These are phyloP conservation scores for Solanum lycopersicoides DNA, from an alignment of 257 asterid genomes.

Conservation along the genomic window DNA sequence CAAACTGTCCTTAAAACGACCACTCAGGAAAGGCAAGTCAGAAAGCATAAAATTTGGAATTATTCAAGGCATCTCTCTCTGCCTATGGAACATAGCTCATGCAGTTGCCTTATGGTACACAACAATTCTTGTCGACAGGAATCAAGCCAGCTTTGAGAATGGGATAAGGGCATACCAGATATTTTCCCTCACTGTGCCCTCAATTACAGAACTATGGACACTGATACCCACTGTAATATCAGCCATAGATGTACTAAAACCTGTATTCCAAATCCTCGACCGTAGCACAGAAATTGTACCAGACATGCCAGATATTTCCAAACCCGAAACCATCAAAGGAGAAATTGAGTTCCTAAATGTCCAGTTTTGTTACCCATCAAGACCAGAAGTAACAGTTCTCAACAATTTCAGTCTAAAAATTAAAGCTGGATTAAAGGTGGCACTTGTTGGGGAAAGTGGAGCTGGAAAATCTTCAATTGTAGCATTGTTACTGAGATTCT, in stretches of 20 bases:
- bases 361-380: constrained; percentile 46
- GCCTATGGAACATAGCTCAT: constrained; percentile 77
- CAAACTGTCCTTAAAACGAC: constrained; percentile 28
- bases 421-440: constrained; percentile 52
- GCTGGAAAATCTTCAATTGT: constrained; percentile 64
- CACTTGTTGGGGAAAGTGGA: constrained; percentile 75
- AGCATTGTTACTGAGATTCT: constrained; percentile 63
- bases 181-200: constrained; percentile 74
- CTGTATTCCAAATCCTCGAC: constrained; percentile 60
- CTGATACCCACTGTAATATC: constrained; percentile 66
- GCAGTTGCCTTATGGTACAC: constrained; percentile 83
- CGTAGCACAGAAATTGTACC: constrained; percentile 52
- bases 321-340: constrained; percentile 34
- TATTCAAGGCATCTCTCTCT: constrained; percentile 69
- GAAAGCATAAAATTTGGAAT: constrained; percentile 61
- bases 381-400: constrained; percentile 46
- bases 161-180: constrained; percentile 70
- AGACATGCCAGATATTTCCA: constrained; percentile 32
- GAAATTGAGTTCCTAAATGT: constrained; percentile 43
- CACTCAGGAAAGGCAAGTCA: constrained; percentile 35
- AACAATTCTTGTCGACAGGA: constrained; percentile 40
- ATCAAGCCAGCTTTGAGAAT: constrained; percentile 53
- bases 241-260: constrained; percentile 59
- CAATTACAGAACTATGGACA: constrained; percentile 80
- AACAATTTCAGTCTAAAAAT: constrained; percentile 48